Base-by-base conservation (phyloP, 257 asterid species). In the Gardenia jasminoides region DNA sequence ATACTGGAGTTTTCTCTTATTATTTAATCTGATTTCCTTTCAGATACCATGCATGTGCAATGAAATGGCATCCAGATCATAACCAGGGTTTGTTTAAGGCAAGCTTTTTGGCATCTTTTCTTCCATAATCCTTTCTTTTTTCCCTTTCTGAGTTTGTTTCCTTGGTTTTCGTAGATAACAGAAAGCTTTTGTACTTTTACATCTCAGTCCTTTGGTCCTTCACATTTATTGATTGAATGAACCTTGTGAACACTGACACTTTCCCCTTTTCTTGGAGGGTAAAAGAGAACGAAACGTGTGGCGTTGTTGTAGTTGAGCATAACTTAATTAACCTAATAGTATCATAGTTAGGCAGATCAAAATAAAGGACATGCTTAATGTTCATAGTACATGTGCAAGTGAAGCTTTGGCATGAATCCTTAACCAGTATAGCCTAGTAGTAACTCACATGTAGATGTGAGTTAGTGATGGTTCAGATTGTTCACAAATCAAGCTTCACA, bases 51-150 rank as follows among this genome's bases (percentile, higher is more conserved):
- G 74, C 87, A 61, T 91, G 97, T 73, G 97, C 97, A 20, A 77
- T 93, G 73, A 91, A 91, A 89, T 93, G 97, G 97, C 97, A 93
- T 85, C 97, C 97, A 13, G 97, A 93, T 82, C 97, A 97, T 46
- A 97, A 91, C 85, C 94, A 90, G 83, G 97, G 96, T 74, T 83
- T 95, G 68, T 87, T 90, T 81, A 92, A 92, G 97, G 97, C 91
- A 86, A 61, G 8, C 31, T 1, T 61, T 61, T 61, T 6, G n/a
- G 22, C 28, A 58, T 58, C 64, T 20, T 22, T 10, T 26, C 22
- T n/a, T 22, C 20, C 9, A 20, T 22, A 58, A 20, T 71, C 31
- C 41, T 17, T 58, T 20, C 9, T 31, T n/a, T 31, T 72, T 39
- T 10, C 69, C 16, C 70, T 59, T 17, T 31, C 54, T 12, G 20